Evolutionary conservation across 768 basidiomycete species (phyloP), one percentile per base, ranked within the genome.

Genomic region (Boletus coccyginus): DNA sequence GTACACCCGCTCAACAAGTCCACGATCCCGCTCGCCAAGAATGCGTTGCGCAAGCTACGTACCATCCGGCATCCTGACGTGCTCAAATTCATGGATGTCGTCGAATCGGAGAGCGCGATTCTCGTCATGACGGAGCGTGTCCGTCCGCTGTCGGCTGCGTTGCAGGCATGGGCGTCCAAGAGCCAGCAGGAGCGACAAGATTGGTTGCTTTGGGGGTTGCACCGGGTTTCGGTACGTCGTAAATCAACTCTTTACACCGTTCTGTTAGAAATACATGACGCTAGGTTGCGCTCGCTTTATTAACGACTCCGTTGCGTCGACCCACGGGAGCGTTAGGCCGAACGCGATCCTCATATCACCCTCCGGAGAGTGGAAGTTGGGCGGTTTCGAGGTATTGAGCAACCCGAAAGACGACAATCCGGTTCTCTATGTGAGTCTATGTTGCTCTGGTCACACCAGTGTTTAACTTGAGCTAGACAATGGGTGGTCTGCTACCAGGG

Each of bases 111-210:
- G 50, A 82, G 83, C 13, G 82, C 82, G 1, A 82, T 98, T 42
- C 88, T 92, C 70, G 90, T 99, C 64, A 90, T 98, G 80, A 99
- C 97, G 1, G 97, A 99, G 72, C 87, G 92, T 5, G 88, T 98
- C 13, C 79, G 83, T 33, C 92, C 96, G 6, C 74, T 98, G 19
- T 77, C 81, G 14, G 68, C 73, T 9, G 81, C 83, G 1, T 68
- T 97, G 47, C 74, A 82, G 40, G 76, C 83, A 11, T 88, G 87
- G 81, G 75, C 81, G 3, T 77, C 78, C 41, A 87, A 86, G 59
- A 78, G 76, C 46, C 72, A 75, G n/a, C 82, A 81, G 68, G 86
- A 84, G 63, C 80, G 76, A 60, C 90, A 94, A 61, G 93, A 96
- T 63, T 97, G 92, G 90, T 71, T 96, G 21, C 69, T 97, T 6